Base-by-base conservation (phyloP, 2,329 filamentous ascomycete genomes). In the Zasmidium citrigriseum region DNA sequence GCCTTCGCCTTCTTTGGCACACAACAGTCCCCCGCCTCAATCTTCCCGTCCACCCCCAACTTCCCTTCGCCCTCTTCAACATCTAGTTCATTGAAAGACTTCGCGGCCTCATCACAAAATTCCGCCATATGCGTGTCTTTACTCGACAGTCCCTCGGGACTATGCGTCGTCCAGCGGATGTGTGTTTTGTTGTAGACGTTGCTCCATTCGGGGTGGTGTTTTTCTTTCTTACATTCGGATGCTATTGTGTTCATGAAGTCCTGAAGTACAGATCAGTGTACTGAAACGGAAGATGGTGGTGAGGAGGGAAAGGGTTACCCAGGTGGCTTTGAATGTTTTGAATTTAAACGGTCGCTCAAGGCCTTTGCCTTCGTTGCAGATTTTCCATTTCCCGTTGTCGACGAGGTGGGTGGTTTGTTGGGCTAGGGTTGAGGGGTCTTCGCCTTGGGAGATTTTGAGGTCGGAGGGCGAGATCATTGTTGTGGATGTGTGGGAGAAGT, bases 131-230 rank as follows among this genome's bases (percentile, higher is more conserved):
- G 67, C 24, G 88, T 73, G 68, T 91, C 88, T 68, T 85, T 85
- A 20, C 75, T 74, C 0, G 86, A 88, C n/a, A 91, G 75, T 1
- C 89, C 88, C 9, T 77, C 75, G 0, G 87, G 88, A 58, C 76
- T 82, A 70, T 91, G 89, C 1, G 88, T 91, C 9, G 87, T 90
- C 89, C 88, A 91, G 50, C 86, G 83, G 61, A 91, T 84, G 65
- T 86, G 86, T 0, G 85, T 84, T 4, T 83, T 87, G 70, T 89
- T 90, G 75, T 88, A 91, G 9, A 89, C 87, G 68, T 91, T 91
- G 2, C 86, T 87, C 88, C 88, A 91, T 72, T 91, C 88, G 0
- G 89, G 88, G 68, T 91, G 89, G 70, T 91, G 89, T 66, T 85
- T 88, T 68, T 83, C 81, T 38, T 83, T 72, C 68, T 88, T 88